Percentiles rank a stretch among this genome's conserved stretches.
Conservation (phyloP, 75 land plant species). For the Pinus albicaulis region DNA sequence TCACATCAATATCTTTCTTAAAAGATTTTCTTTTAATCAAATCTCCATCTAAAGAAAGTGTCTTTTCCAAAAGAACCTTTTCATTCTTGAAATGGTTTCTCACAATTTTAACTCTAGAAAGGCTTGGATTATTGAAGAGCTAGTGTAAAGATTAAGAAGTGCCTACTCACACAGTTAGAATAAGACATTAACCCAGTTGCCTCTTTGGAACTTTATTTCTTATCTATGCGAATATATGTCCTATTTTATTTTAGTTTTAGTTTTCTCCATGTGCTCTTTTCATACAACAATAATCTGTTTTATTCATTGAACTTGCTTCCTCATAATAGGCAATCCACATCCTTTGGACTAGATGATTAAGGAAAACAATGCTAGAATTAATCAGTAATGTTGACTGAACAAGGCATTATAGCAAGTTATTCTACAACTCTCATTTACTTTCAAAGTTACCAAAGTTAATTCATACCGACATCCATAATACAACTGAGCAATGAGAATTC, state of each 20-base stretch:
- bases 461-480: too few relatives aligned
- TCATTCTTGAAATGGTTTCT: too few relatives aligned
- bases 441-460: too few relatives aligned
- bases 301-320: background rate
- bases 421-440: background rate
- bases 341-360: background rate
- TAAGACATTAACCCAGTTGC: background rate
- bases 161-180: background rate
- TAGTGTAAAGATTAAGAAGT: background rate
- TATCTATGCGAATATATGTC: background rate
- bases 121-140: too few relatives aligned
- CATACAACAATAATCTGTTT: background rate
- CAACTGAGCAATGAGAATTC: background rate
- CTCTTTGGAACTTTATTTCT: background rate
- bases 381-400: background rate
- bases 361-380: background rate
- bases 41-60: too few relatives aligned
- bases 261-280: background rate
- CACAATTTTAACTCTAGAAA: too few relatives aligned
- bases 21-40: too few relatives aligned
- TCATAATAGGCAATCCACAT: background rate
- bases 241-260: background rate
- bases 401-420: background rate
- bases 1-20: too few relatives aligned
- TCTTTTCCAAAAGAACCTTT: too few relatives aligned